Base-by-base conservation (phyloP, 257 asterid species). In the Capsicum rhomboideum region DNA sequence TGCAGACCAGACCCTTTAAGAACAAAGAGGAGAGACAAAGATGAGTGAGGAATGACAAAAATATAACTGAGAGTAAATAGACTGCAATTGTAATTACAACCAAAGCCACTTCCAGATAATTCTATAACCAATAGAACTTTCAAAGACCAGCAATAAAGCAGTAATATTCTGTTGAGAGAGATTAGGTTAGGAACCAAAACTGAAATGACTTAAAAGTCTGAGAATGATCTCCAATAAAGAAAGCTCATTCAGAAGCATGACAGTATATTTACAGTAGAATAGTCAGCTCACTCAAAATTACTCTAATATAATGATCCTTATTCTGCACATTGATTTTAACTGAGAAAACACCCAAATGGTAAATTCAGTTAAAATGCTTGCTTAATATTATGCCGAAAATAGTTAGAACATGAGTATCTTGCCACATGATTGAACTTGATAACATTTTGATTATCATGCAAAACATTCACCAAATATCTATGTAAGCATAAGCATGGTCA, bases 1-100 rank as follows among this genome's bases (percentile, higher is more conserved):
- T 87, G 89, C 87, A 87, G 83, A 37, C 89, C 89, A 84, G 87
- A 84, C 2, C 89, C 89, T 87, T 80, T 40, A 69, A 54, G 71
- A 58, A 75, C 55, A 66, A n/a, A 74, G 40, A 78, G 16, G 40
- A 78, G 16, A 44, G 59, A 46, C 59, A 46, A 56, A 40, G 69
- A 71, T 78, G 67, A 49, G 59, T 58, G 67, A 49, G 69, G 79
- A 44, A 37, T 42, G 26, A 49, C 56, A 28, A 42, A 49, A 66
- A 23, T 58, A 79, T 44, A 63, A n/a, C 31, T 26, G 6, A 21
- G 54, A 58, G 49, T 55, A 56, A 18, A 9, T 46, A 74, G 46
- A 74, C 78, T 34, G 44, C 37, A 61, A 8, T 2, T 23, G 34
- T 50, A 50, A 14, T 18, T 46, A 75, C 81, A 42, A 75, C 61